Conservation (phyloP, 805 yeast species). For the Brettanomyces bruxellensis region DNA sequence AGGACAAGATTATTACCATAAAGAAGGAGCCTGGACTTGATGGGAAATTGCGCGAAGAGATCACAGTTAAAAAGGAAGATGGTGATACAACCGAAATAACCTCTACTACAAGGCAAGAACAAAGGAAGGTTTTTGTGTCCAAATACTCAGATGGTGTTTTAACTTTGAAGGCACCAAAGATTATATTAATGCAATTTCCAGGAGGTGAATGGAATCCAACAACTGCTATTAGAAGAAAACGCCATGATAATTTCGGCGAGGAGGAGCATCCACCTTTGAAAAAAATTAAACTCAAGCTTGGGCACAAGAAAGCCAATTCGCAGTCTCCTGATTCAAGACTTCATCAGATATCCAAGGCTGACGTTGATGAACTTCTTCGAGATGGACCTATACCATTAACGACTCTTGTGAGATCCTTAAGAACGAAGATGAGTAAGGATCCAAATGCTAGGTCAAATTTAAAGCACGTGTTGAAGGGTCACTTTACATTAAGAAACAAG, state of each 20-base stretch:
- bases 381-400: conserved; percentile 42
- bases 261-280: conserved; percentile 19
- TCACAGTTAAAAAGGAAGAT: conserved; percentile 15
- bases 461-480: conserved; percentile 28
- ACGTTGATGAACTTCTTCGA: conserved; percentile 55
- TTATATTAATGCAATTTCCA: conserved; percentile 58
- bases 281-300: conserved; percentile 17
- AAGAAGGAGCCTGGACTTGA: conserved; percentile 31
- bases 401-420: conserved; percentile 52
- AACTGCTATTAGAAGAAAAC: conserved; percentile 26
- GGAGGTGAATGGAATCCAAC: conserved; percentile 79
- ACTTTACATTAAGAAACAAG: conserved; percentile 24
- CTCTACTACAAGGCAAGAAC: conserved; percentile 1
- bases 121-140: conserved; percentile 29
- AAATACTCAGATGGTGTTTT: conserved; percentile 42
- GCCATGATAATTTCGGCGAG: background rate
- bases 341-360: conserved; percentile 44
- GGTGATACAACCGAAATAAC: conserved; percentile 6
- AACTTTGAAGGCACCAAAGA: conserved; percentile 54
- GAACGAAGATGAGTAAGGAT: conserved; percentile 53
- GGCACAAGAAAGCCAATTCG: conserved; percentile 7
- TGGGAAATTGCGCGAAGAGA: conserved; percentile 25
- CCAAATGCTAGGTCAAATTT: conserved; percentile 55
- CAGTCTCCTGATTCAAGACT: conserved; percentile 10
- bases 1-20: conserved; percentile 9